phyloP scores from a whole-genome alignment of 768 basidiomycete genomes.

The Cubamyces sp. region DNA sequence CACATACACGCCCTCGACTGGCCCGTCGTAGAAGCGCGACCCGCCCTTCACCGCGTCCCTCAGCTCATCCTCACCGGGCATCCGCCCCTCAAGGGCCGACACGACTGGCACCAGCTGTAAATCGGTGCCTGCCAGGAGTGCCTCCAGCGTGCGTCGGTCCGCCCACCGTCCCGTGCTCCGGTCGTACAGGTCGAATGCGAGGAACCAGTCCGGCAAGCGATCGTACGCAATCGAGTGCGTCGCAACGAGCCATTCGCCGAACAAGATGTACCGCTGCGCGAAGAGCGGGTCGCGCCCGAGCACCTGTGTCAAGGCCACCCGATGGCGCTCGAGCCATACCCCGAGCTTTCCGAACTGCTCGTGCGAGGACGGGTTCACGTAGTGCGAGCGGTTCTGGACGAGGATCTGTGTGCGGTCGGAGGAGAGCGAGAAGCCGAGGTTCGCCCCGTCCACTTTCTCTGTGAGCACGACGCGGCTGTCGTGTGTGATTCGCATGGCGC shows the following conservation, averaged over 20 bases:
- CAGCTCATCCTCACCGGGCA: constrained; percentile 46
- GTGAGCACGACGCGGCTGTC: constrained; percentile 50
- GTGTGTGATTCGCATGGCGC: too few relatives aligned
- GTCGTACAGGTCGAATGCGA: constrained; percentile 66
- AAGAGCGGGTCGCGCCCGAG: constrained; percentile 51
- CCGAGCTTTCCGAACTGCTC: constrained; percentile 65
- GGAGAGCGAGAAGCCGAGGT: constrained; percentile 66
- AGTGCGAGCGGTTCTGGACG: constrained; percentile 68
- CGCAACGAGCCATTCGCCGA: constrained; percentile 66
- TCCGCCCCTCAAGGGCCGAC: constrained; percentile 39
- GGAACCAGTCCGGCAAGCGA: constrained; percentile 55
- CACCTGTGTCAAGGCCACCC: constrained; percentile 45
- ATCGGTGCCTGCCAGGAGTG: constrained; percentile 42
- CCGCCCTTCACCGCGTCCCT: constrained; percentile 48
- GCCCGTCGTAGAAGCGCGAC: constrained; percentile 51
- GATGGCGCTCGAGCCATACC: constrained; percentile 55
- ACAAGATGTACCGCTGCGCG: constrained; percentile 60
- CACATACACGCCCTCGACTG: constrained; percentile 60
- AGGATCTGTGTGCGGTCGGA: constrained; percentile 48
- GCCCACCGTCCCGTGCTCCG: constrained; percentile 47
- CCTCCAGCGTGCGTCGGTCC: constrained; percentile 40
- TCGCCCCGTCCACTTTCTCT: constrained; percentile 70
- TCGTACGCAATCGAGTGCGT: constrained; percentile 65
- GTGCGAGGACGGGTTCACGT: constrained; percentile 56
- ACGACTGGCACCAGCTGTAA: constrained; percentile 50